phyloP scores from a whole-genome alignment of 345 rosid species.

The Hibiscus mutabilis region DNA sequence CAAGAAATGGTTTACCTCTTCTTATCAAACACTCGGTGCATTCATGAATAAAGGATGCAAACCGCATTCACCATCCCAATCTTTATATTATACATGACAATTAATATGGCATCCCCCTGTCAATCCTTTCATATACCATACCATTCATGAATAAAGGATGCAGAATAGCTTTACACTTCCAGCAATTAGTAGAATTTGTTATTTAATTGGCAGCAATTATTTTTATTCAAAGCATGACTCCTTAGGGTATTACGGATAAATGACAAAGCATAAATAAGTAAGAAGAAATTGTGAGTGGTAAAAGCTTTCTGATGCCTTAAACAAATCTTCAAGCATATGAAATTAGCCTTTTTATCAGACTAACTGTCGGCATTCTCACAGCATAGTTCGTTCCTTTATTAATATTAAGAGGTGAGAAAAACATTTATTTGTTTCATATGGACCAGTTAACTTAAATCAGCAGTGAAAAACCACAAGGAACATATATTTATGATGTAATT shows the following conservation, averaged over 20 bases:
- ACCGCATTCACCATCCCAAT: slow-evolving; percentile 4
- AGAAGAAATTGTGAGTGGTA: background rate
- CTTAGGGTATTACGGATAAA: background rate
- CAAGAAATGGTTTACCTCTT: background rate
- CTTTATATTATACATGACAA: background rate
- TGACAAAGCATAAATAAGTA: background rate
- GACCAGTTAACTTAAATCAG: background rate
- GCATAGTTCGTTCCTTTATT: background rate
- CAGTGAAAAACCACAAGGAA: background rate
- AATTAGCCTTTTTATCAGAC: background rate
- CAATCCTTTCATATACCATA: background rate
- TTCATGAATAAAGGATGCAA: background rate
- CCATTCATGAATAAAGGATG: background rate
- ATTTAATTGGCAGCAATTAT: background rate
- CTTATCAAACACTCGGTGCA: background rate
- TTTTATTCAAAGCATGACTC: background rate
- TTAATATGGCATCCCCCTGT: background rate
- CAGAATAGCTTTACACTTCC: background rate
- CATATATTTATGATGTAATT: background rate
- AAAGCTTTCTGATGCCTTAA: background rate
- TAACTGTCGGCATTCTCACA: background rate
- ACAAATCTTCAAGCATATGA: background rate
- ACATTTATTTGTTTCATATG: background rate
- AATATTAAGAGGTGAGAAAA: background rate
- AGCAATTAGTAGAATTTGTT: background rate